phyloP scores from a whole-genome alignment of 495 filamentous ascomycete species.

The Diplogelasinospora grovesii region DNA sequence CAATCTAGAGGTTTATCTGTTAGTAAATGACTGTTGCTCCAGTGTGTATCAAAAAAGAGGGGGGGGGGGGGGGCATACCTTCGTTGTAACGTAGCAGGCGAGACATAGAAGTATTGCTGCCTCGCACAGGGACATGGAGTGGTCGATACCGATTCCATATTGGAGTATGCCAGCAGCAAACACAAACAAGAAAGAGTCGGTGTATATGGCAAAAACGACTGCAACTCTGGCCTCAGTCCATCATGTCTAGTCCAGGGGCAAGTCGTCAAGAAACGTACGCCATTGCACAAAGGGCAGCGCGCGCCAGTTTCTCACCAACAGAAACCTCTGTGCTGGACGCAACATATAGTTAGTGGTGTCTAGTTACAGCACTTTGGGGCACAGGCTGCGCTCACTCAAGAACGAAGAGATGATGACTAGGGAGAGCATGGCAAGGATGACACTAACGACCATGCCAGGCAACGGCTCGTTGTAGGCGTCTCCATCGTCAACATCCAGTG shows the following conservation, averaged over 20 bases:
- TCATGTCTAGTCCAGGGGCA: background rate
- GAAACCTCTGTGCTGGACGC: conserved; percentile 28
- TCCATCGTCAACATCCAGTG: background rate
- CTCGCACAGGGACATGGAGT: conserved; percentile 35
- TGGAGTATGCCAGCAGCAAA: conserved; percentile 43
- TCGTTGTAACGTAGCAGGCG: conserved; percentile 47
- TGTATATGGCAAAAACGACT: conserved; percentile 48
- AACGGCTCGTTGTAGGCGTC: conserved; percentile 25
- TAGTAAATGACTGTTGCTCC: background rate
- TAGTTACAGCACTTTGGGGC: too few species aligned
- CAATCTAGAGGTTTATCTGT: conserved; percentile 27
- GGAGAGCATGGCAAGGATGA: conserved; percentile 36
- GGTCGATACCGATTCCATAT: conserved; percentile 42
- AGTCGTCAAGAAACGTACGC: conserved; percentile 27
- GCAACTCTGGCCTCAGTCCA: background rate
- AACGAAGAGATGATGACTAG: conserved; percentile 38
- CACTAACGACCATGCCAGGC: conserved; percentile 33
- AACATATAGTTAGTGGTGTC: too few species aligned
- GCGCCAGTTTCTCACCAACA: conserved; percentile 36
- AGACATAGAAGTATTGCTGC: conserved; percentile 44
- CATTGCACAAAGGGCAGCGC: conserved; percentile 39
- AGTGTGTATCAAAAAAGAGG: background rate
- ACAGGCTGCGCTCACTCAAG: conserved; percentile 35
- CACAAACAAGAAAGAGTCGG: conserved; percentile 45
- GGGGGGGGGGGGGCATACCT: conserved; percentile 24